A percentile compares a stretch with the other conserved stretches of the same genome.
These are phyloP conservation scores for Metschnikowia amazonensis DNA, from an alignment of 805 yeast species.

Conservation along the genomic window DNA sequence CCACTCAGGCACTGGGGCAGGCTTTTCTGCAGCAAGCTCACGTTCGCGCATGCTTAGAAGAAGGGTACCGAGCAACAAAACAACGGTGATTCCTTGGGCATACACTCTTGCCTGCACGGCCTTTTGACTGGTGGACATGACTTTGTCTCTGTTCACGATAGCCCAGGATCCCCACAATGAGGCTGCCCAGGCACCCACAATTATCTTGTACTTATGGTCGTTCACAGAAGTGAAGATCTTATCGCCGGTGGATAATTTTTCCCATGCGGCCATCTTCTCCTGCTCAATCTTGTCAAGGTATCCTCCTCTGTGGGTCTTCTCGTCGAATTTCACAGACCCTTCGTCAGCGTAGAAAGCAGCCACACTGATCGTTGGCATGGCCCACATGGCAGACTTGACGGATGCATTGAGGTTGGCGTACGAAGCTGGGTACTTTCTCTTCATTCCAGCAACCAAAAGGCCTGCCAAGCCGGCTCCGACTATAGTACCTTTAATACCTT, in stretches of 20 bases:
- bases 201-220: slow-evolving; percentile 60
- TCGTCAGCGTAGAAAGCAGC: slow-evolving; percentile 68
- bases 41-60: slow-evolving; percentile 63
- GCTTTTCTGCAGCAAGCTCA: slow-evolving; percentile 40
- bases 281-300: slow-evolving; percentile 37
- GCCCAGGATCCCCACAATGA: slow-evolving; percentile 79
- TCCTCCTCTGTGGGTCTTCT: slow-evolving; percentile 51
- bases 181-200: slow-evolving; percentile 74
- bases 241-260: slow-evolving; percentile 44
- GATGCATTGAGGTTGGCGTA: slow-evolving; percentile 36
- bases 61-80: slow-evolving; percentile 64
- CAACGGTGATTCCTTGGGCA: slow-evolving; percentile 79
- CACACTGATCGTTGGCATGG: slow-evolving; percentile 62
- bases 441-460: slow-evolving; percentile 45
- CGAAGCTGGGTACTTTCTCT: slow-evolving; percentile 38
- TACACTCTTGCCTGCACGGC: slow-evolving; percentile 88
- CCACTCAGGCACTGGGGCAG: slow-evolving; percentile 37
- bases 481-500: slow-evolving; percentile 58
- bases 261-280: slow-evolving; percentile 52
- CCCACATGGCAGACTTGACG: slow-evolving; percentile 59
- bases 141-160: slow-evolving; percentile 64
- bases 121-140: slow-evolving; percentile 73
- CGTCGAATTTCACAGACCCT: slow-evolving; percentile 65
- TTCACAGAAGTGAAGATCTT: slow-evolving; percentile 47
- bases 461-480: slow-evolving; percentile 57